Conservation (phyloP, 139 green algal species). For the Ostreobium quekettii region DNA sequence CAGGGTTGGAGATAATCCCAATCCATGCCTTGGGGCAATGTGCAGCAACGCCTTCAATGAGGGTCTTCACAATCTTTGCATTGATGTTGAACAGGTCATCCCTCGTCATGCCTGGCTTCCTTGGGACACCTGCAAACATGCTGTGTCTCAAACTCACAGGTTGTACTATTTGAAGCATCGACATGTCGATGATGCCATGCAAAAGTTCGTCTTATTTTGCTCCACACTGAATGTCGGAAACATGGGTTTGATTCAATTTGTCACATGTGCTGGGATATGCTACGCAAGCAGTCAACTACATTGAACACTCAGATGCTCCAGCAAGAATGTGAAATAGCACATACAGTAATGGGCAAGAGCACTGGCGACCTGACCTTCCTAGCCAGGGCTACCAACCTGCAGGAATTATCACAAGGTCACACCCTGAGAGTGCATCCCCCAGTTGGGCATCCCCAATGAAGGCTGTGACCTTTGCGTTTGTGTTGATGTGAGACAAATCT, state of each 20-base stretch:
- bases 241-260: too few relatives aligned
- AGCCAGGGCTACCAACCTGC: constrained; percentile 56
- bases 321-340: too few relatives aligned
- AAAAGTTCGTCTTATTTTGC: too few relatives aligned
- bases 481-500: constrained; percentile 93
- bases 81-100: constrained; percentile 99
- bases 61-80: constrained; percentile 86
- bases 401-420: constrained; percentile 92
- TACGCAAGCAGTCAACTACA: too few relatives aligned
- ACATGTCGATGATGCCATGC: too few relatives aligned
- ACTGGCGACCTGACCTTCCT: too few relatives aligned
- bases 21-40: constrained; percentile 67
- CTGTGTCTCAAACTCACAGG: too few relatives aligned
- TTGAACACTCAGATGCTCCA: too few relatives aligned
- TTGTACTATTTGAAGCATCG: too few relatives aligned
- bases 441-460: constrained; percentile 77
- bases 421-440: constrained; percentile 60
- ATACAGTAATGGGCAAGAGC: too few relatives aligned
- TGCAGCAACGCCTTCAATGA: constrained; percentile 66
- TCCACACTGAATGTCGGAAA: too few relatives aligned
- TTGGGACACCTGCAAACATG: constrained; percentile 70
- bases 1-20: constrained; percentile 92
- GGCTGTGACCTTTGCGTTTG: constrained; percentile 53
- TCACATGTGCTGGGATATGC: too few relatives aligned
- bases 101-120: constrained; percentile 98